Evolutionary conservation across 2,329 filamentous ascomycete species (phyloP).

Genomic region (Colletotrichum coccodes): DNA sequence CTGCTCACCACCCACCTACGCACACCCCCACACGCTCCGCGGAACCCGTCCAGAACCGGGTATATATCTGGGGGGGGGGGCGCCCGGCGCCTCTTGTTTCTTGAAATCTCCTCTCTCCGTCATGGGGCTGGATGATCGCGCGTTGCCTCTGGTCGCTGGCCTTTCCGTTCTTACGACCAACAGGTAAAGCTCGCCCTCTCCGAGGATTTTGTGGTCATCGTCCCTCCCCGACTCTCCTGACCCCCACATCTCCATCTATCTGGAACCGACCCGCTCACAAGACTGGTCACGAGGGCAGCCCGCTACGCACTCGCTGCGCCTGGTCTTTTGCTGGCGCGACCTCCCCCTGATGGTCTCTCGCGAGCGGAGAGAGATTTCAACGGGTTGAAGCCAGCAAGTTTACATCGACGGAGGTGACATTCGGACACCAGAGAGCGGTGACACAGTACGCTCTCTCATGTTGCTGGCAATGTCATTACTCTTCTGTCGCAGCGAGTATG

Average conservation of each 20-base stretch:
- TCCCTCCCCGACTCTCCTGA: neutral
- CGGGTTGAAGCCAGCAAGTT: no score
- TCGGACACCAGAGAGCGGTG: no score
- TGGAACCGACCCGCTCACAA: neutral
- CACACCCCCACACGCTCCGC: neutral
- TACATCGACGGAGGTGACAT: no score
- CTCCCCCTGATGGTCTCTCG: neutral
- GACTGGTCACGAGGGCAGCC: neutral
- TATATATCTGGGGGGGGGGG: neutral
- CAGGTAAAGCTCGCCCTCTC: neutral
- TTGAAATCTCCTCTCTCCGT: neutral
- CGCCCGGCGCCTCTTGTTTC: neutral
- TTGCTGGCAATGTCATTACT: no score
- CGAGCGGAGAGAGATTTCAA: no score
- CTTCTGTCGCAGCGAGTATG: no score
- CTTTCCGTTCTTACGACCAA: neutral
- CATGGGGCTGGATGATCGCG: neutral
- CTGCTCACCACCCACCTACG: neutral
- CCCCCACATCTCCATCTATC: neutral
- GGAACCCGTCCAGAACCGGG: neutral
- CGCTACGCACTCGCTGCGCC: neutral
- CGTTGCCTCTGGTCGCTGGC: neutral
- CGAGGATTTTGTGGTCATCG: neutral
- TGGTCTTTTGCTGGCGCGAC: neutral
- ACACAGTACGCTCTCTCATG: no score